These are phyloP conservation scores for Gelatoporia subvermispora DNA, from an alignment of 768 basidiomycete species.

Conservation along the genomic window DNA sequence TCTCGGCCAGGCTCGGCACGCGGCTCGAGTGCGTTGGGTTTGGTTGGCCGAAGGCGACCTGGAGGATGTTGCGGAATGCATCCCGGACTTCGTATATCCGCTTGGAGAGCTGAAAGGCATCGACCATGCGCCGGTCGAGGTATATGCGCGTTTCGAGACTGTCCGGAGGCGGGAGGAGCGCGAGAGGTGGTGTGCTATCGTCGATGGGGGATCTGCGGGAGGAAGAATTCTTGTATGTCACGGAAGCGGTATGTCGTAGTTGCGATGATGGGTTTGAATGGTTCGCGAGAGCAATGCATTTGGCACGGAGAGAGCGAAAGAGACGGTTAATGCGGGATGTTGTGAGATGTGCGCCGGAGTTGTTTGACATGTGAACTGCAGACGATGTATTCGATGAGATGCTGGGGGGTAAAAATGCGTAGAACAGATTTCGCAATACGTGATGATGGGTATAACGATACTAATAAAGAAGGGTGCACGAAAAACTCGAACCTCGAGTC, in stretches of 20 bases:
- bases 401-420: too few relatives aligned
- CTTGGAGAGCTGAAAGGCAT: constrained; percentile 39
- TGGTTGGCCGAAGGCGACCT: constrained; percentile 26
- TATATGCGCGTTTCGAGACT: constrained; percentile 28
- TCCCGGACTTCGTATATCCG: constrained; percentile 51
- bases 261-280: constrained; percentile 17
- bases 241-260: not conserved
- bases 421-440: too few relatives aligned
- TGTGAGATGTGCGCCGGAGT: constrained; percentile 27
- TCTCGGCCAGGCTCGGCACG: constrained; percentile 36
- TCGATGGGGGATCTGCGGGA: not conserved
- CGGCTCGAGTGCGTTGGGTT: not conserved
- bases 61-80: constrained; percentile 47
- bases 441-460: constrained; percentile 8
- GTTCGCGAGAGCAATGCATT: constrained; percentile 35
- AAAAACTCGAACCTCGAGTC: too few relatives aligned
- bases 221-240: constrained; percentile 7
- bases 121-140: constrained; percentile 28
- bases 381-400: constrained; percentile 11
- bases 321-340: constrained; percentile 40
- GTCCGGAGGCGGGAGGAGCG: constrained; percentile 34
- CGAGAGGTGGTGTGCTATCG: constrained; percentile 27
- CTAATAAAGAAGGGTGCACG: too few relatives aligned
- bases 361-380: not conserved
- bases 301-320: constrained; percentile 43